Base-by-base conservation (phyloP, 1,139 yeast species). In the Hanseniaspora gamundiae region DNA sequence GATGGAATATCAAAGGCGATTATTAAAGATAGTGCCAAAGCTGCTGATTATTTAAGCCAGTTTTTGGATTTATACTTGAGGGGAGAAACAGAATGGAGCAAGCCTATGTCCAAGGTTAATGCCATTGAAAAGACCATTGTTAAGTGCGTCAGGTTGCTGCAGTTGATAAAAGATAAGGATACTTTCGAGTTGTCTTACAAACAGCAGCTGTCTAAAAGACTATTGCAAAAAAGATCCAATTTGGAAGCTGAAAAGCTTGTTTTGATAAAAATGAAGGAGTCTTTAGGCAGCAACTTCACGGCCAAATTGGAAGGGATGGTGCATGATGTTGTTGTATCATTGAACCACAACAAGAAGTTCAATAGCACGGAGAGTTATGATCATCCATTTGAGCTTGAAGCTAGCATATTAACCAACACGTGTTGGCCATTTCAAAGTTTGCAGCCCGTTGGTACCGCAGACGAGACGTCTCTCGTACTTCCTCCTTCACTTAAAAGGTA, bases 221-320 rank as follows among this genome's bases (percentile, higher is more conserved):
- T 79, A 30, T 69, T 91, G 45, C 78, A 84, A 46, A 76, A 71
- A 45, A 61, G 66, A 42, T 74, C 79, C 0, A 64, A 74, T 10
- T 66, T 68, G 40, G 93, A 84, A 48, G 64, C 80, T 9, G 97
- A 88, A 59, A 78, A 78, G 53, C 65, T 72, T 45, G 69, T 87
- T 60, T 75, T 91, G 30, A 71, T 82, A 1, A 79, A 76, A 56
- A 67, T 88, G 42, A 76, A 82, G 51, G 79, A 78, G 54, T 95
- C 85, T 56, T 72, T 83, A 55, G 96, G 96, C 0, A 71, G 85
- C 2, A 73, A 88, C 0, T 83, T 85, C 45, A 78, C 94, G 2
- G 74, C 83, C 2, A 83, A 82, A 54, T 71, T 88, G 38, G 91
- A 86, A 56, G 87, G 86, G 43, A 91, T 91, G 98, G 78, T 87